Conservation (phyloP, 2,329 filamentous ascomycete genomes). For the Aspergillus caelatus region DNA sequence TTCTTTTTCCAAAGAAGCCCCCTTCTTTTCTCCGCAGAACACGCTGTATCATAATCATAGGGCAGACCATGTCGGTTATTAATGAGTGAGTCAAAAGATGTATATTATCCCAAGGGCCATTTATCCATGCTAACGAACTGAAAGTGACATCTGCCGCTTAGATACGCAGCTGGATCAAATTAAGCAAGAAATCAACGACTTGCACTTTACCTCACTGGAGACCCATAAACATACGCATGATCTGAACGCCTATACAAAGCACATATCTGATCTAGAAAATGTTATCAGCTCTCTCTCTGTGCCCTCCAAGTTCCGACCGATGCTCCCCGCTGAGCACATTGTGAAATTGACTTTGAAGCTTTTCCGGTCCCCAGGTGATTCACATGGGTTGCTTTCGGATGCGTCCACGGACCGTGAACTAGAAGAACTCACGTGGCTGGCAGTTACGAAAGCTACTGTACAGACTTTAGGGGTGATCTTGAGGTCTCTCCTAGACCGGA, state of each 20-base stretch:
- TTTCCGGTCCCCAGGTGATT: constrained; percentile 19
- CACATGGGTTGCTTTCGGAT: constrained; percentile 22
- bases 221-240: constrained; percentile 22
- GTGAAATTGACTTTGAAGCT: constrained; percentile 61
- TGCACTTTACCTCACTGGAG: constrained; percentile 13
- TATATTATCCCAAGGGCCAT: not conserved
- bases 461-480: constrained; percentile 84
- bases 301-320: constrained; percentile 63
- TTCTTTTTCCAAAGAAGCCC: not conserved
- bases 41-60: not conserved
- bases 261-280: constrained; percentile 60
- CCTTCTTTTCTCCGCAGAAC: not conserved
- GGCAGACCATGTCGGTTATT: constrained; percentile 16
- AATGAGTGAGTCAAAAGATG: constrained; percentile 12
- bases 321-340: constrained; percentile 65
- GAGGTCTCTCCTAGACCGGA: constrained; percentile 76
- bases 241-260: constrained; percentile 16
- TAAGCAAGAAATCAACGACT: constrained; percentile 46
- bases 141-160: constrained; percentile 59
- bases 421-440: constrained; percentile 80
- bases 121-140: not conserved
- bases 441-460: constrained; percentile 88
- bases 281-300: constrained; percentile 73
- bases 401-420: constrained; percentile 60
- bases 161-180: constrained; percentile 62